A percentile compares a stretch with the other conserved stretches of the same genome.
These are phyloP conservation scores for Starmerella floris DNA, from an alignment of 805 yeast genomes.

Conservation along the genomic window DNA sequence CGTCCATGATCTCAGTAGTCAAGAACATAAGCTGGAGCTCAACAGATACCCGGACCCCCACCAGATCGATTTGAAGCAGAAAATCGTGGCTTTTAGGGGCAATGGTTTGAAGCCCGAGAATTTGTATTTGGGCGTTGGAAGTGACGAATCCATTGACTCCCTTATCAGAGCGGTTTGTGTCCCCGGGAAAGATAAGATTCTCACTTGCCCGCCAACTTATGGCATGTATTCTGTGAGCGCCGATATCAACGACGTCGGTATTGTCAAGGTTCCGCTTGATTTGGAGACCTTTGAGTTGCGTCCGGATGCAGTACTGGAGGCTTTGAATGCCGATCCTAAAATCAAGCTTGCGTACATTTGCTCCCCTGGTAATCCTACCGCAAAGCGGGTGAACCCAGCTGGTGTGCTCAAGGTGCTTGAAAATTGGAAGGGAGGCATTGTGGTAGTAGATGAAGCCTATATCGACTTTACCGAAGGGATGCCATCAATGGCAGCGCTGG, in stretches of 20 bases:
- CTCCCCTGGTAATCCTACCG: slow-evolving; percentile 97
- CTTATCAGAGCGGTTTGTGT: slow-evolving; percentile 69
- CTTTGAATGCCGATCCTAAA: slow-evolving; percentile 40
- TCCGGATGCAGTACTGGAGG: slow-evolving; percentile 39
- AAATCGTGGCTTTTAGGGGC: slow-evolving; percentile 61
- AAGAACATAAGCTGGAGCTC: slow-evolving; percentile 43
- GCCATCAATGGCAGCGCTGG: slow-evolving; percentile 62
- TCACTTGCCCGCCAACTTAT: slow-evolving; percentile 89
- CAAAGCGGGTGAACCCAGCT: slow-evolving; percentile 39
- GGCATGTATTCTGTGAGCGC: slow-evolving; percentile 95
- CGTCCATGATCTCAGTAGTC: slow-evolving; percentile 32
- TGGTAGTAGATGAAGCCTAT: slow-evolving; percentile 83
- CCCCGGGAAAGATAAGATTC: slow-evolving; percentile 71
- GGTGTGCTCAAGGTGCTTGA: slow-evolving; percentile 38
- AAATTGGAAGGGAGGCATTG: slow-evolving; percentile 61
- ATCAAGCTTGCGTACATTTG: slow-evolving; percentile 75
- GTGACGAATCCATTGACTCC: slow-evolving; percentile 90
- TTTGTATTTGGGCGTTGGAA: slow-evolving; percentile 88
- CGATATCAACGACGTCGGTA: slow-evolving; percentile 70
- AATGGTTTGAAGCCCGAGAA: slow-evolving; percentile 45
- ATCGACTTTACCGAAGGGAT: slow-evolving; percentile 60
- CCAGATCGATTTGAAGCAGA: slow-evolving; percentile 60
- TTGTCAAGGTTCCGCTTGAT: slow-evolving; percentile 61
- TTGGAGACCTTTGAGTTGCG: slow-evolving; percentile 44
- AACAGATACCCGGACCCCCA: slow-evolving; percentile 97